Evolutionary conservation across 768 basidiomycete genomes (phyloP).

Genomic region (Lactarius hengduanensis): DNA sequence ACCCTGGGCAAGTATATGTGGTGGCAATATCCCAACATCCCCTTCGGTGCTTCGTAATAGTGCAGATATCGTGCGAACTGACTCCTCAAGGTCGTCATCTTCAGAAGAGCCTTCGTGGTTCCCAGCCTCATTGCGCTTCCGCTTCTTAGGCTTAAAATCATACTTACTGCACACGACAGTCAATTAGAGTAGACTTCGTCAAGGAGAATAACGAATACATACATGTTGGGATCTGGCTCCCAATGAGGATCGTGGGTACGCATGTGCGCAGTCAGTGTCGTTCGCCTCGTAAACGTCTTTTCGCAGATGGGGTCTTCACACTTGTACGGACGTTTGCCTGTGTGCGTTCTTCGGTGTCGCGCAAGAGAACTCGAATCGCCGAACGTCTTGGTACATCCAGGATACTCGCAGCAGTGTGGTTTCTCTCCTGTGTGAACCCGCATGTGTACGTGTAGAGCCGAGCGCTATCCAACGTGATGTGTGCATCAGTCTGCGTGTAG

Average conservation of each 20-base stretch:
- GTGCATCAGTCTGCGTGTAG: slow-evolving; percentile 25
- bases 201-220: slow-evolving; percentile 35
- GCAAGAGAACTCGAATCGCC: slow-evolving; percentile 91
- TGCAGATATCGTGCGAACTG: slow-evolving; percentile 72
- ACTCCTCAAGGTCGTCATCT: slow-evolving; percentile 66
- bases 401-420: slow-evolving; percentile 88
- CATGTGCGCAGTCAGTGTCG: slow-evolving; percentile 85
- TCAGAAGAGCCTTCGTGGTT: slow-evolving; percentile 39
- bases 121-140: slow-evolving; percentile 46
- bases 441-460: slow-evolving; percentile 83
- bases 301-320: slow-evolving; percentile 81
- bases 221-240: slow-evolving; percentile 85
- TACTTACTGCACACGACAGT: slow-evolving; percentile 54
- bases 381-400: slow-evolving; percentile 83
- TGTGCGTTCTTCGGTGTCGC: slow-evolving; percentile 86
- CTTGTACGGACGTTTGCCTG: slow-evolving; percentile 82
- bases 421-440: slow-evolving; percentile 93
- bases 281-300: slow-evolving; percentile 85
- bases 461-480: slow-evolving; percentile 52
- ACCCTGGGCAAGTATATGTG: slow-evolving; percentile 9
- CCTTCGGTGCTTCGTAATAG: slow-evolving; percentile 52
- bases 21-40: slow-evolving; percentile 20
- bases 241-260: slow-evolving; percentile 81
- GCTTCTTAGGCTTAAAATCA: slow-evolving; percentile 70
- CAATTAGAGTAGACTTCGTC: slow-evolving; percentile 6